Evolutionary conservation across 345 rosid species (phyloP), one percentile per base, ranked within the genome.

Genomic region (Syzygium grande): DNA sequence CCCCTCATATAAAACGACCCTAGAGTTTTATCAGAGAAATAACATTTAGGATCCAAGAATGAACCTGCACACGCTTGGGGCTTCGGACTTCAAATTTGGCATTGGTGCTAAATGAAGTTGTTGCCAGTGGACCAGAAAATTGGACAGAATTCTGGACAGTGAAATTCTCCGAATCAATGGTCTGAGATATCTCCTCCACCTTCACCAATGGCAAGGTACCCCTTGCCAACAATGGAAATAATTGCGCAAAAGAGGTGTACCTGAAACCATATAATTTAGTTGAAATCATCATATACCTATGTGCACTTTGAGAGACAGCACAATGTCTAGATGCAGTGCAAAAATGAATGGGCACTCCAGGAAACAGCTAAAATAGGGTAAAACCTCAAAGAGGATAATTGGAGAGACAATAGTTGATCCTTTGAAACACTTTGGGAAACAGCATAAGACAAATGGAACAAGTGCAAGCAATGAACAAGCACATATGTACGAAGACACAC

Each of bases 111-210:
- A 96, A 73, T n/a, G 99, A 94, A 88, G 95, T 95, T 2, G 98
- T 94, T 41, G 99, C 95, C 55, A 96, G 89, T 2, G 98, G 99
- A 12, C 98, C 97, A 5, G 97, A 85, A 86, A 97, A 95, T 84
- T 80, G 96, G 54, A 97, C 96, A 59, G 94, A 95, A 87, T 96
- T 95, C 88, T 96, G 94, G 53, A 95, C 99, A 1, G 99, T 93
- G 87, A 96, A 95, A 90, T 52, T 95, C 51, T 94, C 95, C 0
- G 99, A 94, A 90, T 97, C 99, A 85, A 97, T 95, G 85, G 94
- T 95, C 90, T 97, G 98, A 84, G 99, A 97, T 89, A 97, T 97
- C 91, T 97, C 98, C 86, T 96, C 99, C 79, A 96, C 98, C 89
- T 93, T 96, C 16, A 94, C 93, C 89, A 96, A 84, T 5, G 91